Evolutionary conservation across 306 rosid genomes (phyloP).

Genomic region (Sophora flavescens): DNA sequence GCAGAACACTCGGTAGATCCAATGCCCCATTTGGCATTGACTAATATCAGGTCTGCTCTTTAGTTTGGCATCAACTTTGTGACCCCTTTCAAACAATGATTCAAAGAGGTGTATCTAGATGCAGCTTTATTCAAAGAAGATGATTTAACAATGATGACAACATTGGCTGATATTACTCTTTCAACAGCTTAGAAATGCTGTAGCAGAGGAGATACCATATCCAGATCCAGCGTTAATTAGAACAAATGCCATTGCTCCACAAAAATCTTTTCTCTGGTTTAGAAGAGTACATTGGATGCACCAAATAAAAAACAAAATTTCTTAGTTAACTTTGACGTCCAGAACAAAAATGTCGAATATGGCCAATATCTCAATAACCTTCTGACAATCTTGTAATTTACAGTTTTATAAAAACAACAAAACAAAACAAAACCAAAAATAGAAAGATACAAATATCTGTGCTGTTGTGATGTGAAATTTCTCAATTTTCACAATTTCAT

Average conservation of each 20-base stretch:
- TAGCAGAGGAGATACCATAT: constrained; percentile 43
- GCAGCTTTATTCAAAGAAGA: constrained; percentile 51
- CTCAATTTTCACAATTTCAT: constrained; percentile 9
- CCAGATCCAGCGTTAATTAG: constrained; percentile 33
- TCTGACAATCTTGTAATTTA: neutral
- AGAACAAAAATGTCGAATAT: constrained; percentile 7
- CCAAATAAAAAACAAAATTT: constrained; percentile 26
- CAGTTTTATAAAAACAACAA: neutral
- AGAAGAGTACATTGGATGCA: constrained; percentile 46
- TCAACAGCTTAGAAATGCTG: constrained; percentile 19
- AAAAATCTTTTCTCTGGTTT: constrained; percentile 31
- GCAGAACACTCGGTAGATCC: constrained; percentile 67
- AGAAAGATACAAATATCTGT: neutral
- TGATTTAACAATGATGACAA: constrained; percentile 6
- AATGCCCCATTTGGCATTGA: constrained; percentile 57
- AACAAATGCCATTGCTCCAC: constrained; percentile 28
- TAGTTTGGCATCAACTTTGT: constrained; percentile 77
- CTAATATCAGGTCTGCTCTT: constrained; percentile 64
- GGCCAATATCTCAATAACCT: constrained; percentile 24
- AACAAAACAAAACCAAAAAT: neutral
- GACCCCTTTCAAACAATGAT: constrained; percentile 81
- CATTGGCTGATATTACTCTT: constrained; percentile 28
- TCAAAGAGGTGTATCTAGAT: constrained; percentile 90
- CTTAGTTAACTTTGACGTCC: constrained; percentile 6
- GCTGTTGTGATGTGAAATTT: neutral